Percentiles rank a stretch among this genome's conserved stretches.
phyloP scores from a whole-genome alignment of 1,284 basidiomycete genomes.

The Melampsora larici-populina region DNA sequence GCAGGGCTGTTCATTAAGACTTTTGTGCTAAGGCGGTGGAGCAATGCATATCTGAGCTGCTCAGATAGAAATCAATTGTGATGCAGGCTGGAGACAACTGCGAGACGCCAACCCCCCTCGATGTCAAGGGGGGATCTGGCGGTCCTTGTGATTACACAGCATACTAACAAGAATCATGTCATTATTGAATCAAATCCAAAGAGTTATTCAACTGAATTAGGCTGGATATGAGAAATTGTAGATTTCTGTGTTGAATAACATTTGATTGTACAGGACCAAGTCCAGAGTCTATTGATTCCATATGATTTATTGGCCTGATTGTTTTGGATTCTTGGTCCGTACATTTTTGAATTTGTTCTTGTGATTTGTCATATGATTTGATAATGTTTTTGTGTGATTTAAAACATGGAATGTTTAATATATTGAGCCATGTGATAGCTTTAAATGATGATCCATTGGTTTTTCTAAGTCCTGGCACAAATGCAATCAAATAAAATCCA shows the following conservation, averaged over 20 bases:
- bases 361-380: conserved; percentile 10
- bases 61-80: no score
- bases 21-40: no score
- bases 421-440: conserved; percentile 21
- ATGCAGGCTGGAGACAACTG: no score
- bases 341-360: background rate
- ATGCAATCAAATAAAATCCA: conserved; percentile 34
- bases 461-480: background rate
- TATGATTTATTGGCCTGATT: conserved; percentile 27
- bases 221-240: conserved; percentile 5
- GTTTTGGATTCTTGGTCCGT: conserved; percentile 4
- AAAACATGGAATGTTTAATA: conserved; percentile 21
- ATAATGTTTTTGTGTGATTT: conserved; percentile 24
- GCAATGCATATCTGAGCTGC: no score
- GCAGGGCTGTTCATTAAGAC: no score
- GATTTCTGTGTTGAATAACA: conserved; percentile 15
- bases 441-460: no score
- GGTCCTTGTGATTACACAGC: conserved; percentile 21
- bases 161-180: conserved; percentile 24
- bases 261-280: conserved; percentile 12
- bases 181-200: conserved; percentile 7
- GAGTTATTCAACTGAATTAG: background rate
- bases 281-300: conserved; percentile 22
- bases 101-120: no score
- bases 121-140: no score